Evolutionary conservation across 495 filamentous ascomycete genomes (phyloP), one percentile per base, ranked within the genome.

Genomic region (Hypomontagnella submonticulosa): DNA sequence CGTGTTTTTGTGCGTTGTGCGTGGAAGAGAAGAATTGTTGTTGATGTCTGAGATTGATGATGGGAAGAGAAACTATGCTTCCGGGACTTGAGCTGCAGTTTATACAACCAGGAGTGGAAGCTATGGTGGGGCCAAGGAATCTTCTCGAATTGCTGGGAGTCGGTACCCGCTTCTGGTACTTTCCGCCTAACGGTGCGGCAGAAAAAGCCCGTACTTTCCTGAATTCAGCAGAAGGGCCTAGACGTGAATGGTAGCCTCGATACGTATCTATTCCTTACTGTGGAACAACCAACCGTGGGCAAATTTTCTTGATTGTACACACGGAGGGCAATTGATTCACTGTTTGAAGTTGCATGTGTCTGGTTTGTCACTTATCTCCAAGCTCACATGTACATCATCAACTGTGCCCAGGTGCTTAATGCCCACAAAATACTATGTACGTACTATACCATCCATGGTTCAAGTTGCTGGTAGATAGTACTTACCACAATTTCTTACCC

Each of bases 71-170:
- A 49, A 32, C n/a, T 61, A 34, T 33, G 36, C 23, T 4, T 33
- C 32, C 44, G 49, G 58, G 59, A 69, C 36, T 59, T 63, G 59
- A 59, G 32, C 43, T 55, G 51, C 3, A 63, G 60, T 69, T 69
- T 69, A 69, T 63, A 69, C 48, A 60, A 56, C 23, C 56, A 54
- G 37, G 63, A 11, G 60, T 62, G 60, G 44, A 60, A 69, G 66
- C 66, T 69, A 55, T 63, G 59, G 66, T 69, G 66, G 66, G 60
- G 66, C 55, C 54, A 69, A 50, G 60, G 66, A 69, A 69, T 44
- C 66, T 69, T 69, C 66, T 60, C 54, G 66, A 69, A 69, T 69
- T 69, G 66, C 65, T 69, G 20, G 66, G 57, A 47, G 30, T 49
- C 30, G 66, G 66, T 69, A 69, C 60, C 60, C 60, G 60, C 53